Percentiles rank a stretch among this genome's conserved stretches.
These are phyloP conservation scores for Globisporangium acanthophoron DNA, from an alignment of 352 stramenopile genomes.

Conservation along the genomic window DNA sequence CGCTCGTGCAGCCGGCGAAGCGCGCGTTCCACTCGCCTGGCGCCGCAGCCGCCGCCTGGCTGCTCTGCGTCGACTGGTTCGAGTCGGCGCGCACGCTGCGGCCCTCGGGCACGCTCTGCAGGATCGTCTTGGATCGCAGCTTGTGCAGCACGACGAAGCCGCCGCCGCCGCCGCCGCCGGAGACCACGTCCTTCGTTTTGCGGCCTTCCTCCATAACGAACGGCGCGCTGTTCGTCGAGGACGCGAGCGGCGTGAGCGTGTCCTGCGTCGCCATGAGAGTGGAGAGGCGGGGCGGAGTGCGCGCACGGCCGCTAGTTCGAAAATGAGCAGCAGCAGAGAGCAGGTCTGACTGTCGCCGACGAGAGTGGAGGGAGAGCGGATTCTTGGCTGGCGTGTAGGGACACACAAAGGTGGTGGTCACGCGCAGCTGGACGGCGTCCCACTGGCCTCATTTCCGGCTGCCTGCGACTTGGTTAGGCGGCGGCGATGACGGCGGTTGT, in stretches of 20 bases:
- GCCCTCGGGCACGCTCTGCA: constrained; percentile 9
- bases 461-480: too few species aligned
- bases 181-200: neutral
- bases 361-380: neutral
- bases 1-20: constrained; percentile 4
- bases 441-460: too few species aligned
- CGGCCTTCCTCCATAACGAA: constrained; percentile 11
- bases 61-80: constrained; percentile 10
- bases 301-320: neutral
- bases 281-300: neutral
- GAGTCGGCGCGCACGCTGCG: constrained; percentile 11
- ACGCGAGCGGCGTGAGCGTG: constrained; percentile 8
- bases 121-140: constrained; percentile 7
- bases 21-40: constrained; percentile 5
- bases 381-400: neutral
- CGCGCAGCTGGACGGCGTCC: too few species aligned
- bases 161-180: neutral
- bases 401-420: too few species aligned
- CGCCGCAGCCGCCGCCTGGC: neutral
- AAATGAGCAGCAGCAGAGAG: neutral
- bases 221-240: constrained; percentile 4
- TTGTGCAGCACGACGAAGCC: constrained; percentile 4
- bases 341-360: too few species aligned
- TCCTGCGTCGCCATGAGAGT: neutral
- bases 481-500: too few species aligned